These are phyloP conservation scores for Ceratobasidium sp. DNA, from an alignment of 1,284 basidiomycete genomes.

Conservation along the genomic window DNA sequence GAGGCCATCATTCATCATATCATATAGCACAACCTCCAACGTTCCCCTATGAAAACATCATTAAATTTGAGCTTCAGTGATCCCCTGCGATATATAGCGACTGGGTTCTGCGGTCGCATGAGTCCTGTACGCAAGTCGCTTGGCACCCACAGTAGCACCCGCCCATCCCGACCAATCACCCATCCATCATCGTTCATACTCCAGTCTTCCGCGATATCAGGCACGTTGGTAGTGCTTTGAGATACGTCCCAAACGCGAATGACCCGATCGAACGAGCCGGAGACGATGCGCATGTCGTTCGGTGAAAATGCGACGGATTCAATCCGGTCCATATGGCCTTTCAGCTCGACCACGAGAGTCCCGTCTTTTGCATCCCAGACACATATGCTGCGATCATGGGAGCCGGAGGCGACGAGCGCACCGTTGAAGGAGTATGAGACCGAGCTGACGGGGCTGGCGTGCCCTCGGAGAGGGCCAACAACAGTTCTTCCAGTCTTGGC, in stretches of 20 bases:
- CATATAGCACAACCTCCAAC: neutral
- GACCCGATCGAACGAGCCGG: neutral
- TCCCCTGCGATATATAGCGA: neutral
- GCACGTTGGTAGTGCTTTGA: neutral
- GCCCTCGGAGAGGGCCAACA: conserved; percentile 10
- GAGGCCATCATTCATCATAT: neutral
- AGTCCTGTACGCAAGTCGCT: conserved; percentile 1
- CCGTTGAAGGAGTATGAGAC: conserved; percentile 25
- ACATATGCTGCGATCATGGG: neutral
- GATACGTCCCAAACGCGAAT: neutral
- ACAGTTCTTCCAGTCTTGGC: neutral
- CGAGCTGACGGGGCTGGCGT: neutral
- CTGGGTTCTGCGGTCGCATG: neutral
- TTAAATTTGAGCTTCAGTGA: neutral
- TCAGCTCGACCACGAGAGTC: neutral
- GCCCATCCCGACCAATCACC: conserved; percentile 1
- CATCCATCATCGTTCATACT: neutral
- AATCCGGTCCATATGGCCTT: conserved; percentile 34
- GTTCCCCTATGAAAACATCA: neutral
- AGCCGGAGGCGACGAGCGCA: neutral
- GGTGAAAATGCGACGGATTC: conserved; percentile 11
- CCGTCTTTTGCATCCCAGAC: conserved; percentile 1
- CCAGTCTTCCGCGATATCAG: neutral
- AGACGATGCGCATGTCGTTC: neutral
- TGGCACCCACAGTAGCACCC: neutral